phyloP scores from a whole-genome alignment of 768 basidiomycete genomes.

The Dendrothele bispora region DNA sequence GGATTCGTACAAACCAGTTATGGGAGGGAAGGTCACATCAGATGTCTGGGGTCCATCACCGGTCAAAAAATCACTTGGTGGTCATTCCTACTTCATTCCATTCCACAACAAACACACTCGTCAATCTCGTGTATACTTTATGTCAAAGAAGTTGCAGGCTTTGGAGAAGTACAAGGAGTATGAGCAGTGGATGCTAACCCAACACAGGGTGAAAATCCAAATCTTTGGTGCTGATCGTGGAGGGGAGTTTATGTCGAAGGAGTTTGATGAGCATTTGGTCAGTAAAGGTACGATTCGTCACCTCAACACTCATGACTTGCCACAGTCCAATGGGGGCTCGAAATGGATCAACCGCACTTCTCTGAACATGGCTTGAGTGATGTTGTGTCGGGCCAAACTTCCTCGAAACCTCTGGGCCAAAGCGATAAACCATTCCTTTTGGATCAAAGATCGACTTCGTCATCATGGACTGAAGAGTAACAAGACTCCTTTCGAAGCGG shows the following conservation, averaged over 20 bases:
- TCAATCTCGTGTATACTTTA: slow-evolving; percentile 16
- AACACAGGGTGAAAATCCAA: slow-evolving; percentile 15
- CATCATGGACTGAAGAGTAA: neutral
- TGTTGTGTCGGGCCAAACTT: slow-evolving; percentile 21
- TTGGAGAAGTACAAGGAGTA: slow-evolving; percentile 20
- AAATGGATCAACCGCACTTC: slow-evolving; percentile 27
- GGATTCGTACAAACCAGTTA: slow-evolving; percentile 7
- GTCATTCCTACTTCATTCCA: slow-evolving; percentile 12
- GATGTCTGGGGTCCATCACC: slow-evolving; percentile 27
- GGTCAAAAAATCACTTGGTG: slow-evolving; percentile 16
- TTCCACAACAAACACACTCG: slow-evolving; percentile 16
- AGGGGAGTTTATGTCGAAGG: slow-evolving; percentile 28
- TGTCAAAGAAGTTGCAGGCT: slow-evolving; percentile 13
- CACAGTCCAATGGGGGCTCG: slow-evolving; percentile 29
- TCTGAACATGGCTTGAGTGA: slow-evolving; percentile 19
- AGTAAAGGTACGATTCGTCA: slow-evolving; percentile 26
- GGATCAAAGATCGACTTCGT: slow-evolving; percentile 6
- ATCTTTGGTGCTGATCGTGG: slow-evolving; percentile 21
- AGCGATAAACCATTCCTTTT: slow-evolving; percentile 12
- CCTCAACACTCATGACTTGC: slow-evolving; percentile 32
- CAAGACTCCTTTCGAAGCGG: slow-evolving; percentile 10
- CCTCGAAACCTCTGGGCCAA: slow-evolving; percentile 19
- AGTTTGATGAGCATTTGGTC: slow-evolving; percentile 23
- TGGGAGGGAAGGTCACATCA: slow-evolving; percentile 18
- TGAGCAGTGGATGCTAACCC: slow-evolving; percentile 23